phyloP scores from a whole-genome alignment of 129 eudicot species.

The Arctium lappa region DNA sequence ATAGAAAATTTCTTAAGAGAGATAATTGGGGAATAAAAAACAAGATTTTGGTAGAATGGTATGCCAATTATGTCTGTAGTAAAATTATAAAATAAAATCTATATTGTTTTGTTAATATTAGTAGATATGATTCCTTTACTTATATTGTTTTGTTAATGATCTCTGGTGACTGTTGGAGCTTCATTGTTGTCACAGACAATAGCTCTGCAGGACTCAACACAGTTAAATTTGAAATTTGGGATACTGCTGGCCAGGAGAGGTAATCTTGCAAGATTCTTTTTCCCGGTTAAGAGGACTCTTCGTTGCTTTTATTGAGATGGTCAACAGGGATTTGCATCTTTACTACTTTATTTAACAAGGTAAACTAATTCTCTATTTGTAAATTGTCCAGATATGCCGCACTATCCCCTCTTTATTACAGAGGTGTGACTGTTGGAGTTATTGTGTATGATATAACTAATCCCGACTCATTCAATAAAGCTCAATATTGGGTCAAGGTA shows the following conservation, averaged over 20 bases:
- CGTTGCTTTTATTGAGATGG: background rate
- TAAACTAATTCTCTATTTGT: background rate
- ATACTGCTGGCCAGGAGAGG: constrained; percentile 99
- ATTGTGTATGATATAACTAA: constrained; percentile 92
- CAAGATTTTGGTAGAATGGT: too few relatives aligned
- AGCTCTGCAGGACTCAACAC: constrained; percentile 93
- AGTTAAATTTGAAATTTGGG: constrained; percentile 98
- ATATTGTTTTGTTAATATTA: too few relatives aligned
- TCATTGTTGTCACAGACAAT: constrained; percentile 97
- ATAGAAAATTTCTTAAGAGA: too few relatives aligned
- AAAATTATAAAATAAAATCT: too few relatives aligned
- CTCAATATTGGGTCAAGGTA: constrained; percentile 99
- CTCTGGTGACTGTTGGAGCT: constrained; percentile 96
- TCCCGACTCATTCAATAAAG: constrained; percentile 87
- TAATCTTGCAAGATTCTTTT: constrained; percentile 8
- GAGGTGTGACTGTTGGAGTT: constrained; percentile 95
- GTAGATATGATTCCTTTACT: background rate
- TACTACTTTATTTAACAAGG: background rate
- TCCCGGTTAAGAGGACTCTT: background rate
- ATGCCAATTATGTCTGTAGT: too few relatives aligned
- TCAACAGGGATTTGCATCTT: background rate
- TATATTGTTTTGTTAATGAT: constrained; percentile 1
- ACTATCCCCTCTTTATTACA: constrained; percentile 89
- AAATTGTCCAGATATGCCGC: constrained; percentile 78
- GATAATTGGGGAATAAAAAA: too few relatives aligned